phyloP scores from a whole-genome alignment of 2,329 filamentous ascomycete genomes.

The Mycosphaerella arachidis region DNA sequence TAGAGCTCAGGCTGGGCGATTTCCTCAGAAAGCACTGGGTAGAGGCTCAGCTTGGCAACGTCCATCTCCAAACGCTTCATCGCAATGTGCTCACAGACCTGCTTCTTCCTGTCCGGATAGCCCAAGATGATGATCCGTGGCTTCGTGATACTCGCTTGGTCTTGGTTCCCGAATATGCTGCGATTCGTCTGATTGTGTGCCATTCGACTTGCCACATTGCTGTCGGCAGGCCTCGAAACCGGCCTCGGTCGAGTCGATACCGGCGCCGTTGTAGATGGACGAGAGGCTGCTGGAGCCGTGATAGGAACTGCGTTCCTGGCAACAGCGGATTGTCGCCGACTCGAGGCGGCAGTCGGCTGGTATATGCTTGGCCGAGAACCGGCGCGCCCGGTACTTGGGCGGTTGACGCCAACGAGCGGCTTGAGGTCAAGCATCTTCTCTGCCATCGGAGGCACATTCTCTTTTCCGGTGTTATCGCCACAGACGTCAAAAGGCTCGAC shows the following conservation, averaged over 20 bases:
- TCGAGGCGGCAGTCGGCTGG: constrained; percentile 24
- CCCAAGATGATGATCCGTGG: neutral
- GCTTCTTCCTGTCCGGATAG: constrained; percentile 2
- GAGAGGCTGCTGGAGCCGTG: too few species aligned
- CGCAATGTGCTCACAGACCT: constrained; percentile 15
- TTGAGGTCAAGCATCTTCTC: constrained; percentile 5
- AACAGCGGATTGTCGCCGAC: constrained; percentile 16
- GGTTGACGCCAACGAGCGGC: neutral
- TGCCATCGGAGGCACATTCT: constrained; percentile 55
- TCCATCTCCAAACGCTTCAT: constrained; percentile 13
- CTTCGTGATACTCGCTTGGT: neutral
- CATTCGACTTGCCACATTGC: too few species aligned
- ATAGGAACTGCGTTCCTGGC: constrained; percentile 15
- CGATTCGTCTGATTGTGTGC: neutral
- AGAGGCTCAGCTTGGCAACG: constrained; percentile 30
- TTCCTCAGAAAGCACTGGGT: constrained; percentile 52
- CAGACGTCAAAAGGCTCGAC: constrained; percentile 1
- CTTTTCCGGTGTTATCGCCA: constrained; percentile 53
- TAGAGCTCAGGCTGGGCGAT: constrained; percentile 55
- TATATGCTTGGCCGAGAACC: constrained; percentile 12
- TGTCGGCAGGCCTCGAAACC: neutral
- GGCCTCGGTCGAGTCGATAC: neutral
- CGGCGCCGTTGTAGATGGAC: neutral
- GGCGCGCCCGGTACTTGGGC: neutral
- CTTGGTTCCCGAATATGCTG: neutral